Evolutionary conservation across 768 basidiomycete genomes (phyloP).

Genomic region (Rhizopogon vulgaris): DNA sequence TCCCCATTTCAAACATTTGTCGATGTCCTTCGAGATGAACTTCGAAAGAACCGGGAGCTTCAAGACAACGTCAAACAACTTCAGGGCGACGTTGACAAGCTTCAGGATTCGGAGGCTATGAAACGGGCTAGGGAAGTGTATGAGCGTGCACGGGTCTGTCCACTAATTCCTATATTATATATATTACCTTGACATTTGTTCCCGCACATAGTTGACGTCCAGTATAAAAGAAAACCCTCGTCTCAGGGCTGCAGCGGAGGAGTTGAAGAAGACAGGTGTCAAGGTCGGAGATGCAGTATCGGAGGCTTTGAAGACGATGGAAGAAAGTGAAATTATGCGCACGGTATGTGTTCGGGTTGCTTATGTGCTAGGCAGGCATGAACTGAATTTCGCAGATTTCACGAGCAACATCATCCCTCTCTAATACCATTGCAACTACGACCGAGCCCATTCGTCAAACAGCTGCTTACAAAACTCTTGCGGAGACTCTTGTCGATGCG

Average conservation of each 20-base stretch:
- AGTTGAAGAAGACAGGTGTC: constrained; percentile 82
- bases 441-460: constrained; percentile 98
- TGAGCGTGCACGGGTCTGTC: constrained; percentile 84
- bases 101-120: constrained; percentile 97
- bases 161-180: constrained; percentile 1
- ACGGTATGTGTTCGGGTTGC: constrained; percentile 45
- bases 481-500: constrained; percentile 86
- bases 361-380: background rate
- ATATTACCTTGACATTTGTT: constrained; percentile 3
- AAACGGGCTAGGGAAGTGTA: constrained; percentile 87
- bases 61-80: constrained; percentile 97
- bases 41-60: constrained; percentile 88
- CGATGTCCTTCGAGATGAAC: constrained; percentile 86
- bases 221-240: constrained; percentile 96
- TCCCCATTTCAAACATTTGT: constrained; percentile 97
- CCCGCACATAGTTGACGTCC: constrained; percentile 63
- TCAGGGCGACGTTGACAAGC: constrained; percentile 94
- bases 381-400: constrained; percentile 52
- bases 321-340: constrained; percentile 90
- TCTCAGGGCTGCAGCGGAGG: constrained; percentile 87
- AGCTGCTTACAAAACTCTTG: constrained; percentile 85
- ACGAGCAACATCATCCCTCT: constrained; percentile 78
- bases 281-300: constrained; percentile 92
- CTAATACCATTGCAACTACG: constrained; percentile 77
- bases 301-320: constrained; percentile 88